A percentile compares a stretch with the other conserved stretches of the same genome.
Evolutionary conservation across 257 asterid genomes (phyloP).

Genomic region (Primulina eburnea): DNA sequence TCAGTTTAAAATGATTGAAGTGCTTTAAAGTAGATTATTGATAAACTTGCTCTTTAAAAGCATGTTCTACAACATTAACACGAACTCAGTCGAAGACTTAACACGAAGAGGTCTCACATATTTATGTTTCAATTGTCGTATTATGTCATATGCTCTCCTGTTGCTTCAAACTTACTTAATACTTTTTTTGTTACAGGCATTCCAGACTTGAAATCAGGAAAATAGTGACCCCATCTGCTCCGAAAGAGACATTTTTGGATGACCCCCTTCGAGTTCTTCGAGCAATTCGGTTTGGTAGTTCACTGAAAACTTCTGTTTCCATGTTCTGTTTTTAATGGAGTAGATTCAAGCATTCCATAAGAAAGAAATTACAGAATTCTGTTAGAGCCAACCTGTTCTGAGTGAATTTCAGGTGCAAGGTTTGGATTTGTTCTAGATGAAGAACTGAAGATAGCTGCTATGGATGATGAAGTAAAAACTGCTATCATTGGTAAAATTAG

Average conservation of each 20-base stretch:
- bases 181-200: conserved; percentile 49
- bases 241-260: conserved; percentile 90
- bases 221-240: conserved; percentile 90
- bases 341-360: background rate
- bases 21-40: conserved; percentile 14
- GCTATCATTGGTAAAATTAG: conserved; percentile 84
- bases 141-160: background rate
- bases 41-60: conserved; percentile 36
- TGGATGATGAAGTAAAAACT: conserved; percentile 66
- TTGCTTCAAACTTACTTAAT: conserved; percentile 3
- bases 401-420: conserved; percentile 65
- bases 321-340: background rate
- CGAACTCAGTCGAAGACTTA: conserved; percentile 75
- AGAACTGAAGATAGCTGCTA: conserved; percentile 79
- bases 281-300: conserved; percentile 91
- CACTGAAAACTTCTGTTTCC: conserved; percentile 16
- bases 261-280: conserved; percentile 95
- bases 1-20: conserved; percentile 7
- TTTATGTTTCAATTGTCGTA: conserved; percentile 6
- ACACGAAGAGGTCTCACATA: conserved; percentile 64
- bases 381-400: conserved; percentile 13
- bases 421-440: conserved; percentile 74
- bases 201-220: conserved; percentile 70
- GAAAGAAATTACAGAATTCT: background rate
- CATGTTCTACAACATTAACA: conserved; percentile 89